Base-by-base conservation (phyloP, 2,329 filamentous ascomycete species). In the Dactylellina sp. region DNA sequence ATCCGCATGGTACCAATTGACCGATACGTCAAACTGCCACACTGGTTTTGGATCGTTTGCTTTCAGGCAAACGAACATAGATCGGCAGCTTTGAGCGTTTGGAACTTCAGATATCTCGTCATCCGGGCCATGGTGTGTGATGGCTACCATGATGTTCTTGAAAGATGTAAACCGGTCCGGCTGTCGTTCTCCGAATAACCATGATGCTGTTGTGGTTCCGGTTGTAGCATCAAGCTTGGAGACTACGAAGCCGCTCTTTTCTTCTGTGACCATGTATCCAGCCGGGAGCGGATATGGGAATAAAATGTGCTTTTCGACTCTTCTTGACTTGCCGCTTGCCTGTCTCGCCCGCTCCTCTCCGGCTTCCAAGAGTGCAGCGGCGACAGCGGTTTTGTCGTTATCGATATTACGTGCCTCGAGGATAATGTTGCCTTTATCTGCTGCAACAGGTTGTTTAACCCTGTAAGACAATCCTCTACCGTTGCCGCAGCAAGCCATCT, bases 81-180 rank as follows among this genome's bases (percentile, higher is more conserved):
- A 70, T 4, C 64, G 46, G 12, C 57, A 71, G 44, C 60, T 46
- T 42, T 59, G 24, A 11, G 53, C 71, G 12, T 57, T 66, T n/a
- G 77, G 66, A 6, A 76, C 71, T 20, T 63, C 53, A 16, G 77
- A 60, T 9, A 75, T 55, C 24, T 74, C 60, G n/a, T 65, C 71
- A n/a, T 75, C 66, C 9, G 74, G 63, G 5, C 75, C 72, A 25
- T 76, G 70, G 47, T 71, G 75, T 18, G 77, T 76, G 35, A 78
- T 74, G 1, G 76, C 77, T 28, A 79, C 78, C 49, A 78, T 57
- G 25, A 78, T 75, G 57, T 78, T 76, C 18, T 75, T 78, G 55
- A 75, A 75, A 1, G 77, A 77, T 52, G 76, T 77, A 50, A 79
- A 77, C 5, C 78, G 68, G 44, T 79, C 77, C 7, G 77, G 77